phyloP scores from a whole-genome alignment of 352 stramenopile genomes.

The Phytopythium aichiense region DNA sequence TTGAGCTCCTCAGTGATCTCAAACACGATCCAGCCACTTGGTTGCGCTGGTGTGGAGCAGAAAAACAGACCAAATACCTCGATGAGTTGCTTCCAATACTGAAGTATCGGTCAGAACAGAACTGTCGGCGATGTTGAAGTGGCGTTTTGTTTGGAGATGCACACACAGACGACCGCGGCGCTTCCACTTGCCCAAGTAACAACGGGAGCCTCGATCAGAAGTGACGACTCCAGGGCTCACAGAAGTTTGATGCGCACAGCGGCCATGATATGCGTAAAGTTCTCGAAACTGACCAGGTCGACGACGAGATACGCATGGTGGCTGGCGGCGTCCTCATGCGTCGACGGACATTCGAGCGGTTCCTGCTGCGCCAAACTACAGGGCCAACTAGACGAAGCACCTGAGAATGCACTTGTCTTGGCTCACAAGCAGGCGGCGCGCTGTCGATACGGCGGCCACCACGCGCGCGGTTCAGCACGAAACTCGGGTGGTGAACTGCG shows the following conservation, averaged over 20 bases:
- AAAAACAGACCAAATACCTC: too few species aligned
- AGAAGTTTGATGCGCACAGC: constrained; percentile 33
- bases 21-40: too few species aligned
- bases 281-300: constrained; percentile 5
- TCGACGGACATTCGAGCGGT: neutral
- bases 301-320: neutral
- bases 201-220: too few species aligned
- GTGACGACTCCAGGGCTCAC: constrained; percentile 11
- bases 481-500: constrained; percentile 41
- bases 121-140: too few species aligned
- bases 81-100: too few species aligned
- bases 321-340: neutral
- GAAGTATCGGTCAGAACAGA: too few species aligned
- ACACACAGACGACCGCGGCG: too few species aligned
- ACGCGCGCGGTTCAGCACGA: constrained; percentile 42
- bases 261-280: constrained; percentile 33
- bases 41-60: too few species aligned
- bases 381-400: constrained; percentile 51
- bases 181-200: too few species aligned
- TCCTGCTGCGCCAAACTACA: neutral
- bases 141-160: too few species aligned
- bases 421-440: constrained; percentile 39
- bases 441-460: constrained; percentile 30
- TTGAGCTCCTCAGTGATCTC: too few species aligned
- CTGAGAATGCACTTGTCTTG: constrained; percentile 67